phyloP scores from a whole-genome alignment of 345 rosid genomes.

The Eucalyptus albens region DNA sequence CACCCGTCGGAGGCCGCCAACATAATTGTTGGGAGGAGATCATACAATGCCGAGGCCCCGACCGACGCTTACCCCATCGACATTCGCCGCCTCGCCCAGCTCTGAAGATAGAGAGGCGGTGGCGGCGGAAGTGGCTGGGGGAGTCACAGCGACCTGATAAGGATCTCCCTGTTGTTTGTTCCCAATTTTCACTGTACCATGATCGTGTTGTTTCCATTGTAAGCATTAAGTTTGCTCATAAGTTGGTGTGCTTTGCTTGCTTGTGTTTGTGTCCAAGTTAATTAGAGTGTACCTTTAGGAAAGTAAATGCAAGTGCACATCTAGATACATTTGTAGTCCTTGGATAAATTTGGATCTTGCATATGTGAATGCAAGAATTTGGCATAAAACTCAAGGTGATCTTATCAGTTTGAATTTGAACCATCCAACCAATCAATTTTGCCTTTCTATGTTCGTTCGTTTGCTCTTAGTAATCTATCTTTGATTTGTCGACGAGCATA shows the following conservation, averaged over 20 bases:
- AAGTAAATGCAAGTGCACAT: not conserved
- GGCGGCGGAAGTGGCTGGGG: not conserved
- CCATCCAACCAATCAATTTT: not conserved
- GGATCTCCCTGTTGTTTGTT: not conserved
- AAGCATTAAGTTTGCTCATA: not conserved
- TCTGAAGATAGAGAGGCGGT: not conserved
- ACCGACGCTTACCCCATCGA: conserved; percentile 5
- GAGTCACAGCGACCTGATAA: not conserved
- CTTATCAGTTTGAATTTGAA: not conserved
- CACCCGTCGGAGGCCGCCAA: conserved; percentile 35
- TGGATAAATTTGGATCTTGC: not conserved
- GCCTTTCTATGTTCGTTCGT: not conserved
- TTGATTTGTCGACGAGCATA: not conserved
- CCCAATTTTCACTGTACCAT: not conserved
- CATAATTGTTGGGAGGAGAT: conserved; percentile 8
- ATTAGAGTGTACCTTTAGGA: not conserved
- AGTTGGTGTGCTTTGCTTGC: not conserved
- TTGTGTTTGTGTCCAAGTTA: not conserved
- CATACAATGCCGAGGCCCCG: conserved; percentile 9
- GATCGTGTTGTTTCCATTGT: not conserved
- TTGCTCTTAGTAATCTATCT: not conserved
- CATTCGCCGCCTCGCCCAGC: conserved; percentile 5
- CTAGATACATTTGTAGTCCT: not conserved
- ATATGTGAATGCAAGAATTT: not conserved
- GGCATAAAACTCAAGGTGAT: not conserved